Percentiles rank a stretch among this genome's conserved stretches.
These are phyloP conservation scores for Schizonepeta tenuifolia DNA, from an alignment of 257 asterid genomes.

Conservation along the genomic window DNA sequence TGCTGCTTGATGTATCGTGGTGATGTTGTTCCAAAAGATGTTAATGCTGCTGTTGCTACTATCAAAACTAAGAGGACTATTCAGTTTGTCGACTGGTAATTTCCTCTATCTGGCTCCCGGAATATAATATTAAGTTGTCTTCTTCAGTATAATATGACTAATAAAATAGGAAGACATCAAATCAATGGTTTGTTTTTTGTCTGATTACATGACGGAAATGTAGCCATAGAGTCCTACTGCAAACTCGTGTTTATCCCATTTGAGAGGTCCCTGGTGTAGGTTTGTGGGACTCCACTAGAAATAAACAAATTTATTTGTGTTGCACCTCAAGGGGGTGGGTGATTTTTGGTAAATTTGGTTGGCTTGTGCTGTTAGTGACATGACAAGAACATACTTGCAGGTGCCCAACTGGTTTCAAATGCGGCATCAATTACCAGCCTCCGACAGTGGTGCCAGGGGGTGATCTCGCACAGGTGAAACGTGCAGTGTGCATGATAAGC, in stretches of 20 bases:
- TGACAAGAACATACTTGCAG: conserved; percentile 9
- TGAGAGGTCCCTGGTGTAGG: too few species aligned
- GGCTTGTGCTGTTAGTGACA: not conserved
- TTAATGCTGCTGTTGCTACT: conserved; percentile 43
- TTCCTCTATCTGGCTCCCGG: not conserved
- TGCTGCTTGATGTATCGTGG: conserved; percentile 49
- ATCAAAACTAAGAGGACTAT: conserved; percentile 42
- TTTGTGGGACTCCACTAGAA: too few species aligned
- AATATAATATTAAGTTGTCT: conserved; percentile 7
- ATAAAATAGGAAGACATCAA: not conserved
- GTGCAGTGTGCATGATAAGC: conserved; percentile 45
- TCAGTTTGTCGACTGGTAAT: conserved; percentile 48
- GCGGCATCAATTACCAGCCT: conserved; percentile 41
- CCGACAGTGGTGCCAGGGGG: conserved; percentile 45
- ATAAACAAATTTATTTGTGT: too few species aligned
- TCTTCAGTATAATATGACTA: not conserved
- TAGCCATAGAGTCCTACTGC: not conserved
- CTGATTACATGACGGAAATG: not conserved
- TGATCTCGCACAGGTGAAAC: conserved; percentile 39
- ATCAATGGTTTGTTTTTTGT: not conserved
- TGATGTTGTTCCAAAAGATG: conserved; percentile 46
- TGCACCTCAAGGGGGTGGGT: too few species aligned
- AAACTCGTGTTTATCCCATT: too few species aligned
- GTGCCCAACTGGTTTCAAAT: conserved; percentile 46
- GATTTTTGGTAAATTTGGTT: not conserved